phyloP scores from a whole-genome alignment of 169 alveolate genomes.

The Cryptosporidium sp. region DNA sequence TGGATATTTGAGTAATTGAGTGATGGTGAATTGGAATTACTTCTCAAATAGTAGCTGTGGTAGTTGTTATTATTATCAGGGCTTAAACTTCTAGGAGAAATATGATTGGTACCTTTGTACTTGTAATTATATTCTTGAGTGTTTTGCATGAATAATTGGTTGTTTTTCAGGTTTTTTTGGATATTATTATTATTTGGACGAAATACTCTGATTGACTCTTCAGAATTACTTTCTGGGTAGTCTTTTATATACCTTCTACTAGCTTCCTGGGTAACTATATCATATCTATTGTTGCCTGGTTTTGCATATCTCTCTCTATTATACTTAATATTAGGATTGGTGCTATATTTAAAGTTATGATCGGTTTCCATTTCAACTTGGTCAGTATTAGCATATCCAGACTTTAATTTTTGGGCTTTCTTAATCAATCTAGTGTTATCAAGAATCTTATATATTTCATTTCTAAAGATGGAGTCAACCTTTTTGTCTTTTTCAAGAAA shows the following conservation, averaged over 20 bases:
- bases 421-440: neutral
- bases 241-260: neutral
- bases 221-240: conserved; percentile 12
- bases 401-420: neutral
- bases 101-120: too few relatives aligned
- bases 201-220: neutral
- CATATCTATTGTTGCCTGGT: conserved; percentile 32
- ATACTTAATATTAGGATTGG: neutral
- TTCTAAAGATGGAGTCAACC: conserved; percentile 6
- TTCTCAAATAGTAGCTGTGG: neutral
- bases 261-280: neutral
- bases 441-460: conserved; percentile 27
- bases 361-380: neutral
- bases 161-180: too few relatives aligned
- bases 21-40: neutral
- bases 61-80: neutral
- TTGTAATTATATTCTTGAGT: too few relatives aligned
- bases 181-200: neutral
- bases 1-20: neutral
- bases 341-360: neutral
- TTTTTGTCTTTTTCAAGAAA: conserved; percentile 2
- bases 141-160: neutral
- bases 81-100: neutral
- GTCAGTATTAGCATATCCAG: conserved; percentile 6
- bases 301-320: conserved; percentile 11